These are phyloP conservation scores for Penicillium sp. DNA, from an alignment of 2,329 filamentous ascomycete species.

Conservation along the genomic window DNA sequence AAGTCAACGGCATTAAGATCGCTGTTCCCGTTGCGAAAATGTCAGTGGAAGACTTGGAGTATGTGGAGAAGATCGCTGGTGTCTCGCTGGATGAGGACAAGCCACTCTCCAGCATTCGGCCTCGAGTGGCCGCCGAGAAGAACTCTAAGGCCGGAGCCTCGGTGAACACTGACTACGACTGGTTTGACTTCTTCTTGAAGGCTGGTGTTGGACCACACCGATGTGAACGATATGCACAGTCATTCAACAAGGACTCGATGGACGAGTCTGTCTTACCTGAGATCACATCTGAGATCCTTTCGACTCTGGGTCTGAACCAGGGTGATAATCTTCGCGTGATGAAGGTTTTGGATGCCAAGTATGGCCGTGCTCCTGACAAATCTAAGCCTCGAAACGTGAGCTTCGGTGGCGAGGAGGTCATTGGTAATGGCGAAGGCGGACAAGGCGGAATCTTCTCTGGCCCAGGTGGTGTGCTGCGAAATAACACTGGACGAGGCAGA, in stretches of 20 bases:
- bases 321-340: slow-evolving; percentile 96
- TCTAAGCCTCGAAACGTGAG: slow-evolving; percentile 59
- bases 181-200: slow-evolving; percentile 97
- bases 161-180: slow-evolving; percentile 73
- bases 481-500: slow-evolving; percentile 91
- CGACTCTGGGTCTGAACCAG: slow-evolving; percentile 89
- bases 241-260: slow-evolving; percentile 90
- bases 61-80: slow-evolving; percentile 85
- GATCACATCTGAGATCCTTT: slow-evolving; percentile 78
- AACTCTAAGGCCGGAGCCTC: slow-evolving; percentile 36
- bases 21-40: slow-evolving; percentile 94
- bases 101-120: slow-evolving; percentile 76
- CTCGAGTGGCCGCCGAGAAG: slow-evolving; percentile 38
- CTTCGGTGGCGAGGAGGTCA: slow-evolving; percentile 55
- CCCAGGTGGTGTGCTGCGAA: slow-evolving; percentile 83
- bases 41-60: slow-evolving; percentile 92
- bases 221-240: slow-evolving; percentile 90
- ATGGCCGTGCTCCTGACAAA: slow-evolving; percentile 60
- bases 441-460: slow-evolving; percentile 83
- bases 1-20: slow-evolving; percentile 97
- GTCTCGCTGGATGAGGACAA: slow-evolving; percentile 90
- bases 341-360: slow-evolving; percentile 82
- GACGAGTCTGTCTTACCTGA: slow-evolving; percentile 90
- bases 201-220: slow-evolving; percentile 90
- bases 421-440: slow-evolving; percentile 58